A percentile compares a stretch with the other conserved stretches of the same genome.
phyloP scores from a whole-genome alignment of 768 basidiomycete species.

The Tricholoma hemisulphureum region DNA sequence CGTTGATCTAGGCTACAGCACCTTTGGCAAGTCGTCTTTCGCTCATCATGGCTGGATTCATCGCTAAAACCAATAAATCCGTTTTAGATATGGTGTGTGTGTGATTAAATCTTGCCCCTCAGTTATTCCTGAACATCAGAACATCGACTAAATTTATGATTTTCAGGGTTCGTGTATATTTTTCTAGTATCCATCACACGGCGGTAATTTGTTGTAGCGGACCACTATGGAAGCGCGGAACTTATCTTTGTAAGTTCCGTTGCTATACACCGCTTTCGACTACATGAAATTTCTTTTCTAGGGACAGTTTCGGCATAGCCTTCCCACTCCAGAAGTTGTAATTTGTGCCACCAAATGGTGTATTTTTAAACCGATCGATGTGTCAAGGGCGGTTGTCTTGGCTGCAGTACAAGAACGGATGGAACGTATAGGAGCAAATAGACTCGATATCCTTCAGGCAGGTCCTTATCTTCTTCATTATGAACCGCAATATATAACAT shows the following conservation, averaged over 20 bases:
- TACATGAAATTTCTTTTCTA: conserved; percentile 26
- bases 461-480: conserved; percentile 7
- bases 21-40: conserved; percentile 48
- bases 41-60: not conserved
- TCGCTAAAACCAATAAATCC: too few relatives aligned
- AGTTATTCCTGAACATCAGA: not conserved
- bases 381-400: conserved; percentile 56
- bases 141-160: not conserved
- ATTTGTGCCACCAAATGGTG: conserved; percentile 88
- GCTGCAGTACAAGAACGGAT: conserved; percentile 68
- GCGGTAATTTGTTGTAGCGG: conserved; percentile 47
- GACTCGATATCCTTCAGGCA: conserved; percentile 75
- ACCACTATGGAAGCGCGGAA: conserved; percentile 85
- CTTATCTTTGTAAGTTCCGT: conserved; percentile 63
- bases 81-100: conserved; percentile 61
- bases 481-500: not conserved
- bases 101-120: too few relatives aligned
- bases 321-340: conserved; percentile 41
- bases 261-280: conserved; percentile 8
- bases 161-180: conserved; percentile 14
- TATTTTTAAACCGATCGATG: conserved; percentile 56
- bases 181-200: not conserved
- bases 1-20: conserved; percentile 58
- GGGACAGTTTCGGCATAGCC: conserved; percentile 65
- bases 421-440: conserved; percentile 57